Conservation (phyloP, 2,329 filamentous ascomycete species). For the Ophiosphaerella herpotricha region DNA sequence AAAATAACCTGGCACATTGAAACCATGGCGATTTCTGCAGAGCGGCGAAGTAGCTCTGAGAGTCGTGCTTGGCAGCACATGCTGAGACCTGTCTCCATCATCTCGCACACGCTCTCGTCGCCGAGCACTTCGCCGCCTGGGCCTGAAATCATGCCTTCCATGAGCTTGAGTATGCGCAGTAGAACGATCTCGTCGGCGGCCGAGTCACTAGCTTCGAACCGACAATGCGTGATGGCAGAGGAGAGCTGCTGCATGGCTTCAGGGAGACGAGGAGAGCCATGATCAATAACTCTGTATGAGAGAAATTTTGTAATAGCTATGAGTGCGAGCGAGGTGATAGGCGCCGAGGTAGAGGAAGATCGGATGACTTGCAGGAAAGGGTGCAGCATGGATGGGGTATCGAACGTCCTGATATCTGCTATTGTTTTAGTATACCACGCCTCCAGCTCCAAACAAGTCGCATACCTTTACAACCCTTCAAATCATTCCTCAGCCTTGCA, state of each 20-base stretch:
- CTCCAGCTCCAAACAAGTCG: background rate
- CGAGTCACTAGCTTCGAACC: conserved; percentile 95
- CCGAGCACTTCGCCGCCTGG: conserved; percentile 91
- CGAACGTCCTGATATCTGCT: conserved; percentile 82
- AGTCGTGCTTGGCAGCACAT: conserved; percentile 95
- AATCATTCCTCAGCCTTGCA: conserved; percentile 82
- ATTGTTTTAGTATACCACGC: conserved; percentile 25
- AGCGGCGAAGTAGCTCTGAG: conserved; percentile 85
- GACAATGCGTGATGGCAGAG: conserved; percentile 93
- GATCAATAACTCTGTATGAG: conserved; percentile 87
- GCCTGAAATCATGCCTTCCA: conserved; percentile 97
- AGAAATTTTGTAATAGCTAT: conserved; percentile 96
- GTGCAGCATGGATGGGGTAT: conserved; percentile 85
- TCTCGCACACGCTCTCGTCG: conserved; percentile 97
- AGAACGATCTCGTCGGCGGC: conserved; percentile 95
- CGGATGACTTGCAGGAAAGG: conserved; percentile 97
- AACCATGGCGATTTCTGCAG: conserved; percentile 96
- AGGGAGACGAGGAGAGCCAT: conserved; percentile 81
- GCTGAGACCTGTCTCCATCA: conserved; percentile 97
- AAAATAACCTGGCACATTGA: conserved; percentile 99
- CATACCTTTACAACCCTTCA: conserved; percentile 81
- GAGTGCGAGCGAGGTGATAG: conserved; percentile 92
- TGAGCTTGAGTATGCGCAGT: conserved; percentile 90
- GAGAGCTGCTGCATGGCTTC: conserved; percentile 94
- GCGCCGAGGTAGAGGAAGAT: conserved; percentile 91